Conservation (phyloP, 2,329 filamentous ascomycete species). For the Xylariaceae sp. region DNA sequence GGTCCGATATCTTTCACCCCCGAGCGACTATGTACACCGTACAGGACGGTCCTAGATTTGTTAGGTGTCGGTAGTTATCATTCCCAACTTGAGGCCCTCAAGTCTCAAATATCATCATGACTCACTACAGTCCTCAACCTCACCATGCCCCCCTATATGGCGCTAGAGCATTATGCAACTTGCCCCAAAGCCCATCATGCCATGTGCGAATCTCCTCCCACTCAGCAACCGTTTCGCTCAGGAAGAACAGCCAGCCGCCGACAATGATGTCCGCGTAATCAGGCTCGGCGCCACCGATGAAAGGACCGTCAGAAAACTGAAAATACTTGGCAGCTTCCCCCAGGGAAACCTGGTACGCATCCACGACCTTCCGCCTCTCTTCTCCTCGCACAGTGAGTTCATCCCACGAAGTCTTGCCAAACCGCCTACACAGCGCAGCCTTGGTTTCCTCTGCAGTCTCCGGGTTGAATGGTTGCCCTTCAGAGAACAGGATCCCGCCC, state of each 20-base stretch:
- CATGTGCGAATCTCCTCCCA: constrained; percentile 25
- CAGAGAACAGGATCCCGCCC: constrained; percentile 37
- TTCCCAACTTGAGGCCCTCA: no score
- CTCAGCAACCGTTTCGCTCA: constrained; percentile 16
- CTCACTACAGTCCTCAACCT: not conserved
- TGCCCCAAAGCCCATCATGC: constrained; percentile 23
- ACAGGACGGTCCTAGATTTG: no score
- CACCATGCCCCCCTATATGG: constrained; percentile 18
- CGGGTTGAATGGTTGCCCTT: constrained; percentile 47
- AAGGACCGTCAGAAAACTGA: constrained; percentile 18
- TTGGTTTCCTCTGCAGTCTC: constrained; percentile 39
- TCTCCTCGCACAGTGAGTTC: constrained; percentile 28
- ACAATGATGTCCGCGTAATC: constrained; percentile 28
- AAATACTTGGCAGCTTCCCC: constrained; percentile 22
- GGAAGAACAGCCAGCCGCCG: constrained; percentile 26
- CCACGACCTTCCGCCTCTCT: constrained; percentile 17
- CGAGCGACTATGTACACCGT: no score
- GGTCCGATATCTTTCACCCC: no score
- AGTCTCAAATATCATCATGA: no score
- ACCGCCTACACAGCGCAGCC: constrained; percentile 45
- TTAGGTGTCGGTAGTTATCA: no score
- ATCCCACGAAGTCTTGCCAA: constrained; percentile 40
- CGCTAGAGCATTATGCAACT: constrained; percentile 23
- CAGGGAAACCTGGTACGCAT: constrained; percentile 10
- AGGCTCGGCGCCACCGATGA: constrained; percentile 21